Base-by-base conservation (phyloP, 2,329 filamentous ascomycete genomes). In the Fusarium abutilonis region DNA sequence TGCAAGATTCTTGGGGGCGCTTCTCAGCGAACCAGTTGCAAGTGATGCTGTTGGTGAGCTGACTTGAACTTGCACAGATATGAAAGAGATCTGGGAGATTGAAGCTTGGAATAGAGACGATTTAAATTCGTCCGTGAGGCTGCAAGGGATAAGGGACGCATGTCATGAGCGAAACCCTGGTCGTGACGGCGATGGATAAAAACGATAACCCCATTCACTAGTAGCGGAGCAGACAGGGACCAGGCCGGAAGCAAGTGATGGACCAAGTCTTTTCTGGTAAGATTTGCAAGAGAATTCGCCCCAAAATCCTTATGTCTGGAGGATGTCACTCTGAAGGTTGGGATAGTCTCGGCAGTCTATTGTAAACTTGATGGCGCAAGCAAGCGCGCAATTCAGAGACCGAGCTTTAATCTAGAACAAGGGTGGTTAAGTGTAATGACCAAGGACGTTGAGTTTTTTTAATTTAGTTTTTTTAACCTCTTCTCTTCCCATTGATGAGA, bases 111-210 rank as follows among this genome's bases (percentile, higher is more conserved):
- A 68, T 56, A 60, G 56, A 50, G 61, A 60, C 58, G 64, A 69
- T 69, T 70, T 71, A 71, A 71, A 67, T 71, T 71, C 60, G 67
- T 68, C 66, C 65, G 69, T 69, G 69, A 71, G 69, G 62, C 66
- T 68, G 59, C 66, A 69, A 69, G 64, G 57, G 52, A 60, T 52
- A 60, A 64, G 56, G 64, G 63, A 67, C 59, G 69, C 67, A 70
- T 67, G 66, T 68, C 64, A 67, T 66, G 66, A 64, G 67, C 56
- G 47, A 51, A 66, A 70, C 62, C 69, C 69, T 66, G 43, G 64
- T 54, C 58, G 52, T 57, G 64, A 66, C 66, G 64, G 52, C 39
- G 53, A 67, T 63, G 57, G 48, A 41, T 65, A 58, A 63, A 66
- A 55, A 50, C 52, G 69, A 66, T 70, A n/a, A 53, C 64, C 60